These are phyloP conservation scores for Lolium multiflorum DNA, from an alignment of 176 grass and related monocot genomes.

Conservation along the genomic window DNA sequence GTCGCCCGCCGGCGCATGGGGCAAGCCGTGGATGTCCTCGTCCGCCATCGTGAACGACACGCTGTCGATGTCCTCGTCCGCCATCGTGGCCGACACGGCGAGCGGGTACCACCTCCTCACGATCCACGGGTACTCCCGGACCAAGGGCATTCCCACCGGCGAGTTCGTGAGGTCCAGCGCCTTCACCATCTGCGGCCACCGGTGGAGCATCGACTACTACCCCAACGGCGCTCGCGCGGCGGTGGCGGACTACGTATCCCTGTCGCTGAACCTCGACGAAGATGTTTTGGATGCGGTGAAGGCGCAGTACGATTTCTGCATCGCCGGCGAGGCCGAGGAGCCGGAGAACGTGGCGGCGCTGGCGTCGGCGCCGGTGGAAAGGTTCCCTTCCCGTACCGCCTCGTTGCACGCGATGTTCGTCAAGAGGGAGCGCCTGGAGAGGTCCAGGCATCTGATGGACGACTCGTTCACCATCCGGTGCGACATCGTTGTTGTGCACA, in stretches of 20 bases:
- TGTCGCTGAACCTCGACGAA: background rate
- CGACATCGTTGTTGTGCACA: background rate
- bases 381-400: background rate
- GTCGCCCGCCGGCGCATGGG: background rate
- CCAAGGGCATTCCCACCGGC: slow-evolving; percentile 17
- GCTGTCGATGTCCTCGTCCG: background rate
- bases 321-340: slow-evolving; percentile 2
- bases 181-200: background rate
- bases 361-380: background rate
- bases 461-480: background rate
- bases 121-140: slow-evolving; percentile 4
- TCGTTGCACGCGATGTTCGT: background rate
- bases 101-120: background rate
- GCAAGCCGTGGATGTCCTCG: background rate
- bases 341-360: background rate
- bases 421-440: background rate
- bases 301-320: slow-evolving; percentile 2
- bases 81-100: background rate
- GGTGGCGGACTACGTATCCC: background rate
- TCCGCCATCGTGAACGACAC: slow-evolving; percentile 7
- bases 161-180: background rate
- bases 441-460: background rate
- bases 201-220: slow-evolving; percentile 23
- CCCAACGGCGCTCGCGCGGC: background rate
- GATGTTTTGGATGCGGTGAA: background rate